Percentiles rank a stretch among this genome's conserved stretches.
phyloP scores from a whole-genome alignment of 2,329 filamentous ascomycete species.

The Colletotrichum acutatum region DNA sequence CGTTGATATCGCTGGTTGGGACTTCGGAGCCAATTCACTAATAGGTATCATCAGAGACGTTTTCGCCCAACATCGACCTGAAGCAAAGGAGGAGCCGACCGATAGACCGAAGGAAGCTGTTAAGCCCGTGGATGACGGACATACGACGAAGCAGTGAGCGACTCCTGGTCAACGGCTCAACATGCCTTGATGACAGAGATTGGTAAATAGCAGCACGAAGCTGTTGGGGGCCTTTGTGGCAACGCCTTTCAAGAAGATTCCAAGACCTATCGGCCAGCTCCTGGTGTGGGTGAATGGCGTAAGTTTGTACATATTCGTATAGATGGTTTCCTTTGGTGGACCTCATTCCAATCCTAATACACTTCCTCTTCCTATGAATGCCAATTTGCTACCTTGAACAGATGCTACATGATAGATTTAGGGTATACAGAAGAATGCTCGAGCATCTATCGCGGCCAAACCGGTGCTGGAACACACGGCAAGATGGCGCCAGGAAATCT shows the following conservation, averaged over 20 bases:
- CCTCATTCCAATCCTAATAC: constrained; percentile 1
- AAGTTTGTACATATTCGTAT: background rate
- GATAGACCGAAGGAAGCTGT: background rate
- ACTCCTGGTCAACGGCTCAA: background rate
- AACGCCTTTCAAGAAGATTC: background rate
- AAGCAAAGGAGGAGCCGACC: background rate
- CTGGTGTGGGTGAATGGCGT: background rate
- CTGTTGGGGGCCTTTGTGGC: background rate
- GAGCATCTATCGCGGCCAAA: background rate
- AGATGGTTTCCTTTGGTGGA: background rate
- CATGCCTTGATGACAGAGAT: background rate
- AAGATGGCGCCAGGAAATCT: background rate
- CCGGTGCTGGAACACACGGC: background rate
- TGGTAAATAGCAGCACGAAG: background rate
- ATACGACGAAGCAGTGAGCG: background rate
- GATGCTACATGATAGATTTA: background rate
- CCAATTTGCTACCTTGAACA: background rate
- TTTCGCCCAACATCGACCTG: background rate
- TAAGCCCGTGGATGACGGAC: background rate
- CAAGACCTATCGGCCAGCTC: background rate
- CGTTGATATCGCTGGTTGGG: too few species aligned
- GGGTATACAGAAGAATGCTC: background rate
- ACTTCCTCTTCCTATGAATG: background rate
- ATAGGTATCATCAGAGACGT: background rate
- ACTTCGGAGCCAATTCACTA: background rate